Evolutionary conservation across 768 basidiomycete genomes (phyloP), one percentile per base, ranked within the genome.

Genomic region (Amanita muscaria): DNA sequence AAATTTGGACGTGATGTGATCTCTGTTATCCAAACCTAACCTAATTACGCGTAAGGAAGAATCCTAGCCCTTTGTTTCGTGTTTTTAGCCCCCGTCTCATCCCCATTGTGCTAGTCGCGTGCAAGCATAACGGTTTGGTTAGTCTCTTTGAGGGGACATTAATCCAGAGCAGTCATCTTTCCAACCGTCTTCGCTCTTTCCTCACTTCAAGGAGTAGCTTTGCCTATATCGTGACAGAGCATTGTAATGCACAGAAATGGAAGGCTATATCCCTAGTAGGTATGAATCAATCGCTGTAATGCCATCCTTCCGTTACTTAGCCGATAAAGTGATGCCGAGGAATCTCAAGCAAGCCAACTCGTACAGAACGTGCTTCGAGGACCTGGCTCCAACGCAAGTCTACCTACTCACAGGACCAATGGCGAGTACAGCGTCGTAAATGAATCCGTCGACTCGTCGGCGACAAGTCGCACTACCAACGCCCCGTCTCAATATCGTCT

Each of bases 271-370:
- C 43, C 42, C 22, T 39, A 48, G 46, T 35, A 42, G 49, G 24
- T 25, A 11, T 21, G 44, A 38, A 27, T 29, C 21, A 7, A 6
- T 27, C 12, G 15, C 24, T 50, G 22, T 34, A 38, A 47, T 30
- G 34, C 30, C 25, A 18, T 25, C 47, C 44, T 35, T 44, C 44
- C 23, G 46, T 44, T n/a, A 40, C 27, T 15, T 51, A 25, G 22
- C 35, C 33, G 22, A 43, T 46, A 38, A 44, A 79, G 74, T 56
- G 70, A 70, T 53, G 46, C 59, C 19, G 63, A 58, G 18, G 67
- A 69, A 49, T 74, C 76, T n/a, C 79, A 80, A 49, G 66, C 77
- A 4, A 74, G 73, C 15, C 72, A 79, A 44, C 53, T 80, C 31
- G 56, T 81, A 40, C 59, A 69, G 40, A 64, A 73, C 46, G 65